Conservation (phyloP, 2,329 filamentous ascomycete species). For the Grosmannia huntii region DNA sequence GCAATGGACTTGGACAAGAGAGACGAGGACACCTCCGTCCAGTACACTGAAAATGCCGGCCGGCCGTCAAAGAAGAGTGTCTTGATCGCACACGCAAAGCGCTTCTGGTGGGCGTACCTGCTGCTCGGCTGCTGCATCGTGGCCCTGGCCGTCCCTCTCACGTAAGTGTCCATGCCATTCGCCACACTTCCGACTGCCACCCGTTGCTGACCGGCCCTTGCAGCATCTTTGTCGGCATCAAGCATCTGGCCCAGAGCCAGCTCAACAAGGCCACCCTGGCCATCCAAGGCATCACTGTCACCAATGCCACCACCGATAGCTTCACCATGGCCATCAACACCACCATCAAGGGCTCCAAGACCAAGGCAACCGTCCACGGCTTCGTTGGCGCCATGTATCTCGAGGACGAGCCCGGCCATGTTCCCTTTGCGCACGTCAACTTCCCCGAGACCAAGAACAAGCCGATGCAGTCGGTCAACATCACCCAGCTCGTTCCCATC, state of each 20-base stretch:
- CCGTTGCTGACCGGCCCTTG: constrained; percentile 21
- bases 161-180: constrained; percentile 42
- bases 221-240: constrained; percentile 44
- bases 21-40: background rate
- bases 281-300: constrained; percentile 37
- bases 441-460: constrained; percentile 40
- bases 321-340: constrained; percentile 43
- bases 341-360: constrained; percentile 37
- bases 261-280: constrained; percentile 39
- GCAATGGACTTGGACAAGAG: constrained; percentile 1
- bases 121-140: constrained; percentile 35
- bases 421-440: constrained; percentile 34
- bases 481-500: constrained; percentile 36
- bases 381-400: constrained; percentile 44
- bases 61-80: background rate
- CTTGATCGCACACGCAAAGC: constrained; percentile 28
- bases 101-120: constrained; percentile 50
- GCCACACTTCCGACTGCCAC: too few relatives aligned
- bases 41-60: constrained; percentile 1
- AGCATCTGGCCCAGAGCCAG: constrained; percentile 43
- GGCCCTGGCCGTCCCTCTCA: constrained; percentile 41
- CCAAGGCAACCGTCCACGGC: constrained; percentile 36
- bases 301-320: constrained; percentile 28
- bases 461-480: constrained; percentile 36
- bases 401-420: constrained; percentile 31